phyloP scores from a whole-genome alignment of 2,329 filamentous ascomycete species.

The Aspergillus pseudoviridinutans region DNA sequence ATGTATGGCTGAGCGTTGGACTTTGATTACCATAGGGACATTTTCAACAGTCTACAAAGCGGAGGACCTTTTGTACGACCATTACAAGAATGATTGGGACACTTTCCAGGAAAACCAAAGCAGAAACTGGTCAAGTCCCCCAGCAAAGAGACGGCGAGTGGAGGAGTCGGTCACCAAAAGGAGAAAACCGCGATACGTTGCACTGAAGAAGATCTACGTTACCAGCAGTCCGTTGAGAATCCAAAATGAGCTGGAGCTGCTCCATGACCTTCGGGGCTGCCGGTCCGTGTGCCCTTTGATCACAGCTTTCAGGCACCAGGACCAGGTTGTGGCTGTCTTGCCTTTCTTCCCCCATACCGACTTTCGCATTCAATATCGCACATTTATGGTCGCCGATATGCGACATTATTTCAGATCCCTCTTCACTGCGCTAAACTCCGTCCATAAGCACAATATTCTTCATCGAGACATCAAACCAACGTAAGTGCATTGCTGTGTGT shows the following conservation, averaged over 20 bases:
- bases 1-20: slow-evolving; percentile 3
- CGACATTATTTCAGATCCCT: slow-evolving; percentile 84
- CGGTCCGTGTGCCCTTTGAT: slow-evolving; percentile 89
- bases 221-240: slow-evolving; percentile 92
- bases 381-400: slow-evolving; percentile 82
- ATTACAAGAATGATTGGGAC: slow-evolving; percentile 85
- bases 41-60: slow-evolving; percentile 99
- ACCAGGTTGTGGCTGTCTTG: slow-evolving; percentile 91
- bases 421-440: slow-evolving; percentile 77
- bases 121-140: slow-evolving; percentile 66
- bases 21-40: slow-evolving; percentile 60
- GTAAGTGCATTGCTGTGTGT: slow-evolving; percentile 26
- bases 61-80: slow-evolving; percentile 81
- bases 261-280: slow-evolving; percentile 80
- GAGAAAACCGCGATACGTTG: slow-evolving; percentile 71
- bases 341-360: slow-evolving; percentile 95
- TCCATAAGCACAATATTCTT: slow-evolving; percentile 79
- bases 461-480: slow-evolving; percentile 97
- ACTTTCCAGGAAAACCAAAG: slow-evolving; percentile 59
- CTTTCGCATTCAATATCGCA: slow-evolving; percentile 85
- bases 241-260: slow-evolving; percentile 89
- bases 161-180: slow-evolving; percentile 41
- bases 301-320: slow-evolving; percentile 89
- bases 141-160: slow-evolving; percentile 52
- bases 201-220: slow-evolving; percentile 99